Base-by-base conservation (phyloP, 306 rosid species). In the Pyrus bretschneideri region DNA sequence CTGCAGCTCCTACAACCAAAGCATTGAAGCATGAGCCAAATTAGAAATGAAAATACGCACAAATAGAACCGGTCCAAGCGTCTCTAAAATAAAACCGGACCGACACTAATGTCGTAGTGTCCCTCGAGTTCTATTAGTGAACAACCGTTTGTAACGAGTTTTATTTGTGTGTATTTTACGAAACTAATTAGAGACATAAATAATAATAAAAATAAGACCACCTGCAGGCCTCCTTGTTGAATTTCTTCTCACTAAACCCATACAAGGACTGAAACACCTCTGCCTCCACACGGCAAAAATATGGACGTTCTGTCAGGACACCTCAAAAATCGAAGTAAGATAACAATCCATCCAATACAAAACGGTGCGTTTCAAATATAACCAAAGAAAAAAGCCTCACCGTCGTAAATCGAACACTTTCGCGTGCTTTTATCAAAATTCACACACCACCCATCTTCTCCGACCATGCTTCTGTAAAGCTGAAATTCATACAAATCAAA, bases 151-250 rank as follows among this genome's bases (percentile, higher is more conserved):
- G 45, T 40, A 40, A 9, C 45, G 3, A 9, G 45, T 40, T 40
- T 11, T 8, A 40, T 40, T 40, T 40, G 45, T 3, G 45, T 9
- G 11, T 40, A 40, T 40, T 40, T 40, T 40, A 8, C 45, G 12
- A 42, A 10, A 10, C 45, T 38, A 7, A 38, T 38, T 38, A 38
- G 8, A 8, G 38, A 38, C 5, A 31, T 31, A 31, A 31, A 33
- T 33, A 33, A 33, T 40, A 51, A 15, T 35, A 35, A 35, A 6
- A 44, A 71, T 22, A 58, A 22, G 30, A 58, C 58, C n/a, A 94
- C 98, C 98, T 92, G 96, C 98, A 92, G 1, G 98, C 96, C 51
- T 91, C 93, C 80, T 84, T 84, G 85, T 94, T 85, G 86, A 94
- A 90, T 45, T 81, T 85, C 85, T 88, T 89, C 83, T 85, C 73